Conservation (phyloP, 179 eudicot genomes). For the Nepenthes alata region DNA sequence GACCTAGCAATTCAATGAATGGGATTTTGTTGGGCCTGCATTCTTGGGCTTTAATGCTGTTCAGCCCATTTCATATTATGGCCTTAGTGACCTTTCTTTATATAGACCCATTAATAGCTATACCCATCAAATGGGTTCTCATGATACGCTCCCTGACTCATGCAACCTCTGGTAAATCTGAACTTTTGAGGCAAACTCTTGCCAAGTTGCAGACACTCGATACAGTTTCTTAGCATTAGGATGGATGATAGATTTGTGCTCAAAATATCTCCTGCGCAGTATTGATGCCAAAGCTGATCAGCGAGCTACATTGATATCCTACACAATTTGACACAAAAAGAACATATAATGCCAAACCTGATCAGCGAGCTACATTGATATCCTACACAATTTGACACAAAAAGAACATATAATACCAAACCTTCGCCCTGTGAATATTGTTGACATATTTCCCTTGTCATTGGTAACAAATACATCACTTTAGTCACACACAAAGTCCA, state of each 20-base stretch:
- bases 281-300: conserved; percentile 13
- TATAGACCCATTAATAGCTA: too few species aligned
- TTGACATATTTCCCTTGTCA: conserved; percentile 92
- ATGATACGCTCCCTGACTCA: conserved; percentile 91
- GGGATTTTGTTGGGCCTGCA: too few species aligned
- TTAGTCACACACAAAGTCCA: conserved; percentile 83
- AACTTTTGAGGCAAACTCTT: conserved; percentile 52
- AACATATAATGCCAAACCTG: conserved; percentile 29
- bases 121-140: conserved; percentile 53
- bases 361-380: too few species aligned
- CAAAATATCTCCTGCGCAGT: conserved; percentile 74
- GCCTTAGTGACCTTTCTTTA: too few species aligned
- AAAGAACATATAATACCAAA: conserved; percentile 9
- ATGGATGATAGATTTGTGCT: conserved; percentile 90
- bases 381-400: too few species aligned
- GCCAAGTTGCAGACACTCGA: conserved; percentile 60
- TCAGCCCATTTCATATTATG: too few species aligned
- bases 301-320: too few species aligned
- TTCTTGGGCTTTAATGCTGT: too few species aligned
- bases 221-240: conserved; percentile 82
- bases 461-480: conserved; percentile 86
- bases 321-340: not conserved
- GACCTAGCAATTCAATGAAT: too few species aligned
- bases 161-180: conserved; percentile 65
- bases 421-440: conserved; percentile 89